Base-by-base conservation (phyloP, 768 basidiomycete species). In the Trametes cingulata region DNA sequence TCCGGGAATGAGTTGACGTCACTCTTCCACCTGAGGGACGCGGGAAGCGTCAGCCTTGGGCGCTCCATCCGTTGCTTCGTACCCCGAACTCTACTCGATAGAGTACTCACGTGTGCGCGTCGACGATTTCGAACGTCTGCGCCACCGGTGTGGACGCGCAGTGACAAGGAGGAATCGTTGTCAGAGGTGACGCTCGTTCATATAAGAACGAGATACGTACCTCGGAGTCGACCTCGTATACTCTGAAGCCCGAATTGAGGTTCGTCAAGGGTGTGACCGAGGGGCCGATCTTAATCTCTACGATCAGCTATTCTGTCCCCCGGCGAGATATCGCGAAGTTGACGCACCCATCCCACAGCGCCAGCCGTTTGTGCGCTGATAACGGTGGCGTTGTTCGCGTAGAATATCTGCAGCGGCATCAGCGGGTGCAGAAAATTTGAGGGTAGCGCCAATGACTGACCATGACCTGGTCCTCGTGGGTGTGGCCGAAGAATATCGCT, bases 401-500 rank as follows among this genome's bases (percentile, higher is more conserved):
- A 90, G 70, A 81, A 91, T 39, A 90, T 85, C 86, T 88, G 52
- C 25, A 24, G 43, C 19, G 13, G 6, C 1, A 19, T 48, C 20
- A 45, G 25, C 14, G 41, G 14, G 13, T n/a, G n/a, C 22, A 36
- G 4, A 36, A 29, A 7, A 8, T 9, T 43, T 2, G 14, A 24
- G 22, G 36, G 29, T 24, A 14, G 10, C 35, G 22, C 76, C 27
- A n/a, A 22, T 4, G 13, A 40, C 56, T 22, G 60, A 87, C 87
- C 29, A 82, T 85, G 40, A 89, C 63, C 72, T 88, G 81, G 70
- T 91, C 89, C 69, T 90, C 86, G 56, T 91, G 88, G 0, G 85
- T 83, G 66, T 91, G 90, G 6, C 90, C 90, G 68, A 78, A 91
- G 76, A 91, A 90, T n/a, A 90, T 83, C 63, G 82, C 87, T 85